Conservation (phyloP, 805 yeast genomes). For the Zygosaccharomyces kombuchaensis region DNA sequence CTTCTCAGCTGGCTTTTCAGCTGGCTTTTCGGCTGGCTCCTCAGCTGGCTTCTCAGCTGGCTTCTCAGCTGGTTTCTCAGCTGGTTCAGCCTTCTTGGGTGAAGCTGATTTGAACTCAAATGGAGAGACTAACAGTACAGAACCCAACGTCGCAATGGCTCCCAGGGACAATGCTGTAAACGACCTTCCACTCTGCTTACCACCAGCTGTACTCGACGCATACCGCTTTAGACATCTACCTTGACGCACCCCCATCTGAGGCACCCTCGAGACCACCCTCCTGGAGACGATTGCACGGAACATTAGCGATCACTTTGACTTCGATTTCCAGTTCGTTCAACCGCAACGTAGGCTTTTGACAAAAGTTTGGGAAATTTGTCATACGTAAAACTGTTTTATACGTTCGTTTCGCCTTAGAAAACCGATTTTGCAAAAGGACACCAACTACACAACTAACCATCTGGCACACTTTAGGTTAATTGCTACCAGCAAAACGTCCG, state of each 20-base stretch:
- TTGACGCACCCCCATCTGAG: neutral
- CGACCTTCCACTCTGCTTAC: neutral
- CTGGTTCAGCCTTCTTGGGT: slow-evolving; percentile 2
- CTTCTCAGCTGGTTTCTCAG: slow-evolving; percentile 1
- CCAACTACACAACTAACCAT: neutral
- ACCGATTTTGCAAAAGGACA: neutral
- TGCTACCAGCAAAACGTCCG: too few relatives aligned
- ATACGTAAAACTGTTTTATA: neutral
- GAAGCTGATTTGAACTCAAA: slow-evolving; percentile 8
- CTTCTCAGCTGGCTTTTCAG: slow-evolving; percentile 7
- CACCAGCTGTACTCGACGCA: slow-evolving; percentile 2
- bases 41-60: slow-evolving; percentile 4
- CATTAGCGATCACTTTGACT: neutral
- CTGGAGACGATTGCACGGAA: slow-evolving; percentile 2
- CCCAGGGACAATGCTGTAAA: slow-evolving; percentile 9
- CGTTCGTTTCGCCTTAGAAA: neutral
- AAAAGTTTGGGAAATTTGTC: neutral
- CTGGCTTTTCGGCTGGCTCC: neutral
- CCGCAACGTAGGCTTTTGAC: neutral
- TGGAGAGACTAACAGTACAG: slow-evolving; percentile 12
- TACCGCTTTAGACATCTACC: slow-evolving; percentile 2
- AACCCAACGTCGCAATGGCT: slow-evolving; percentile 13
- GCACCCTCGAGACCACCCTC: neutral
- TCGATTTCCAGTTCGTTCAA: neutral
- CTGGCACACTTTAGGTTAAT: too few relatives aligned